phyloP scores from a whole-genome alignment of 2,329 filamentous ascomycete species.

The Colletotrichum orchidophilum region DNA sequence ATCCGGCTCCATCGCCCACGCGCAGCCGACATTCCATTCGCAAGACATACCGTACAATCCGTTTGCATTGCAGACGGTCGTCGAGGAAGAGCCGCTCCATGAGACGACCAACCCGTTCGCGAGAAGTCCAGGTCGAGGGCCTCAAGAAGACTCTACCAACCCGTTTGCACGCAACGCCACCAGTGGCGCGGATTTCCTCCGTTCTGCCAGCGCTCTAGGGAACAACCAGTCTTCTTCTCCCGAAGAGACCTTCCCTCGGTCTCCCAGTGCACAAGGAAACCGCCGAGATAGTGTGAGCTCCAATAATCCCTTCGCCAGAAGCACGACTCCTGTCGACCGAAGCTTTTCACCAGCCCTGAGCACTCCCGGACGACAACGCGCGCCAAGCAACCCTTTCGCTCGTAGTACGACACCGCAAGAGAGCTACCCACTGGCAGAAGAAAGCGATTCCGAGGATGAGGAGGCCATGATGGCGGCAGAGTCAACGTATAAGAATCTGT shows the following conservation, averaged over 20 bases:
- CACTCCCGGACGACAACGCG: background rate
- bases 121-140: background rate
- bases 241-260: conserved; percentile 8
- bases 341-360: background rate
- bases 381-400: conserved; percentile 6
- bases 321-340: background rate
- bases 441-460: background rate
- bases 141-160: background rate
- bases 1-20: background rate
- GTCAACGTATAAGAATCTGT: background rate
- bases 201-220: conserved; percentile 4
- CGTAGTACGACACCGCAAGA: background rate
- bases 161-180: conserved; percentile 18
- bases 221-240: background rate
- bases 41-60: conserved; percentile 13
- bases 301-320: conserved; percentile 24
- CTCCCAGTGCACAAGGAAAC: conserved; percentile 7
- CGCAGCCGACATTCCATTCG: background rate
- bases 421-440: background rate
- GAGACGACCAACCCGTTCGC: conserved; percentile 5
- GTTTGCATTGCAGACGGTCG: background rate
- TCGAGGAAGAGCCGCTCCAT: background rate
- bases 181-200: conserved; percentile 19
- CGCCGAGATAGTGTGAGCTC: background rate
- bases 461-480: conserved; percentile 2